phyloP scores from a whole-genome alignment of 192 early-diverging fungal species.

The Umbelopsis sp. region DNA sequence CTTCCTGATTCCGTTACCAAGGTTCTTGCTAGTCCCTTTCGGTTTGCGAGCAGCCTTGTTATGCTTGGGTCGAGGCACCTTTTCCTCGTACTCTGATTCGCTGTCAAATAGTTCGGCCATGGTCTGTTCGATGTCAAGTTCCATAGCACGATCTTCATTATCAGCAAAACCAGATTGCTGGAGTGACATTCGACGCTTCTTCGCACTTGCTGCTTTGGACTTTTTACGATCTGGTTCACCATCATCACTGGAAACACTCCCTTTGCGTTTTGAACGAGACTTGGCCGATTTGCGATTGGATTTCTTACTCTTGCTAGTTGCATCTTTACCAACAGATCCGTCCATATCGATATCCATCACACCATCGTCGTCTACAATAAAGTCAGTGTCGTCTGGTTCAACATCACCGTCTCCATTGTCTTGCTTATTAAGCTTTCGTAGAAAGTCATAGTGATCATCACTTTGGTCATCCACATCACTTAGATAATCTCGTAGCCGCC shows the following conservation, averaged over 20 bases:
- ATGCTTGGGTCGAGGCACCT: conserved; percentile 3
- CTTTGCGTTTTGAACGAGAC: not conserved
- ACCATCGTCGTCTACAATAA: conserved; percentile 25
- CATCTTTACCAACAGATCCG: not conserved
- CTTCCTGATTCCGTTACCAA: not conserved
- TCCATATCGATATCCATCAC: not conserved
- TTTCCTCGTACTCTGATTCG: conserved; percentile 37
- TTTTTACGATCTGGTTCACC: not conserved
- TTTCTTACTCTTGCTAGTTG: not conserved
- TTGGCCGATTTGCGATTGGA: not conserved
- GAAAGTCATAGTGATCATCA: conserved; percentile 46
- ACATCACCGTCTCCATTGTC: conserved; percentile 27
- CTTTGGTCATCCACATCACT: conserved; percentile 46
- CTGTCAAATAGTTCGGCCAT: conserved; percentile 21
- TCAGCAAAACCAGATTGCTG: not conserved
- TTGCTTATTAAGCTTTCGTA: conserved; percentile 46
- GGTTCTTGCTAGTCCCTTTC: not conserved
- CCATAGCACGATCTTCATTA: not conserved
- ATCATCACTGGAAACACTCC: not conserved
- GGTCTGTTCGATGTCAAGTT: conserved; percentile 3
- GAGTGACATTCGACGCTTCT: not conserved
- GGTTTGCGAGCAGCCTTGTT: not conserved
- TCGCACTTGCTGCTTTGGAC: not conserved
- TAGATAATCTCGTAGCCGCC: conserved; percentile 50
- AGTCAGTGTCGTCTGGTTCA: not conserved